Percentiles rank a stretch among this genome's conserved stretches.
Conservation (phyloP, 2,329 filamentous ascomycete genomes). For the Harringtonia lauricola region DNA sequence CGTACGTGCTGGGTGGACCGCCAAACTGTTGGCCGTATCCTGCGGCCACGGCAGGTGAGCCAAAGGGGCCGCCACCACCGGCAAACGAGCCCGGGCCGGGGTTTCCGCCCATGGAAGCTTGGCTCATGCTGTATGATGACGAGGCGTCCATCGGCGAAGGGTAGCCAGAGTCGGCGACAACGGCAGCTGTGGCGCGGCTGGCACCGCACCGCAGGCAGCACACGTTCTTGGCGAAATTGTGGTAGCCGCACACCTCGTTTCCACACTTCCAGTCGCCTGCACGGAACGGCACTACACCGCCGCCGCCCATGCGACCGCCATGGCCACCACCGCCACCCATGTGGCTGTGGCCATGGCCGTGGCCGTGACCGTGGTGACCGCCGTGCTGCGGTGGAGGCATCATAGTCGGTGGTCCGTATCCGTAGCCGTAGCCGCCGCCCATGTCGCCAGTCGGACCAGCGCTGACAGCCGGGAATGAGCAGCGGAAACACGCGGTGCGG, state of each 20-base stretch:
- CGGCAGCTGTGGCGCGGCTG: slow-evolving; percentile 82
- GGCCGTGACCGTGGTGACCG: slow-evolving; percentile 35
- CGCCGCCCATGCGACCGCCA: slow-evolving; percentile 68
- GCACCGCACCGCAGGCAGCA: slow-evolving; percentile 94
- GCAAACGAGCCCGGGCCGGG: slow-evolving; percentile 63
- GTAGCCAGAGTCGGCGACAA: slow-evolving; percentile 89
- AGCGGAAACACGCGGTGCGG: slow-evolving; percentile 95
- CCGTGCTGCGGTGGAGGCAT: slow-evolving; percentile 61
- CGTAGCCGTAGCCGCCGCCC: slow-evolving; percentile 53
- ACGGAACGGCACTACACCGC: slow-evolving; percentile 88
- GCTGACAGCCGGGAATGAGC: slow-evolving; percentile 93
- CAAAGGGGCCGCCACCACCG: slow-evolving; percentile 57
- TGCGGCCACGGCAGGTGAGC: slow-evolving; percentile 33
- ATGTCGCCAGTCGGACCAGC: slow-evolving; percentile 59
- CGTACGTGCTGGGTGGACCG: slow-evolving; percentile 79
- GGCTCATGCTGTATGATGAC: slow-evolving; percentile 74
- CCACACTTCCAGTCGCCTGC: slow-evolving; percentile 99
- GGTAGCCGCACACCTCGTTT: slow-evolving; percentile 92
- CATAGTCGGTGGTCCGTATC: slow-evolving; percentile 61
- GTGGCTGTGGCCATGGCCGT: slow-evolving; percentile 39
- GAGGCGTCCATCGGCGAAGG: slow-evolving; percentile 81
- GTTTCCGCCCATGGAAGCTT: slow-evolving; percentile 75
- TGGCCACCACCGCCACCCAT: slow-evolving; percentile 54
- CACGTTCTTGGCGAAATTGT: slow-evolving; percentile 99
- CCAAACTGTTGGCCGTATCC: slow-evolving; percentile 74